phyloP scores from a whole-genome alignment of 148 eudicot species.

The Chenopodium quinoa region DNA sequence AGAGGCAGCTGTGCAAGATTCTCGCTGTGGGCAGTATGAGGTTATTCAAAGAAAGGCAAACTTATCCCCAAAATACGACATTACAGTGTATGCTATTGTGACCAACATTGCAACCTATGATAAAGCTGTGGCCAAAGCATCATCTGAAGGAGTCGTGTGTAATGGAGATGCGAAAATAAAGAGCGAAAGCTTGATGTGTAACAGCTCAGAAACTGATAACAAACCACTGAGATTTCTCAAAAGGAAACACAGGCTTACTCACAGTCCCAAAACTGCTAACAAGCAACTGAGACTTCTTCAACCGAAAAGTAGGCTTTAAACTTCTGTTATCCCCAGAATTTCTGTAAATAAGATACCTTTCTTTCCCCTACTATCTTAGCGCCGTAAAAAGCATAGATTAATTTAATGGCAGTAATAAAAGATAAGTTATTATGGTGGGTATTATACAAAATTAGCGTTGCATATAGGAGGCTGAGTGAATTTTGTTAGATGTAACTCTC shows the following conservation, averaged over 20 bases:
- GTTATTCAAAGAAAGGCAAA: slow-evolving; percentile 54
- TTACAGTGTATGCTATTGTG: slow-evolving; percentile 50
- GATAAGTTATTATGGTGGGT: not conserved
- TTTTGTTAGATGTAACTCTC: slow-evolving; percentile 45
- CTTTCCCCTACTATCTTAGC: not conserved
- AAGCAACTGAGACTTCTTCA: slow-evolving; percentile 42
- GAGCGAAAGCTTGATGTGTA: slow-evolving; percentile 21
- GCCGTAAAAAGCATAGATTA: not conserved
- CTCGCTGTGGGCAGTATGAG: slow-evolving; percentile 56
- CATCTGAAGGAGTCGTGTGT: slow-evolving; percentile 31
- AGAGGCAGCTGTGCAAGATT: slow-evolving; percentile 43
- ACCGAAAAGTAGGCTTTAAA: slow-evolving; percentile 32
- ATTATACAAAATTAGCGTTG: slow-evolving; percentile 1
- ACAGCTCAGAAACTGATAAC: slow-evolving; percentile 20
- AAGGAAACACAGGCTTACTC: slow-evolving; percentile 27
- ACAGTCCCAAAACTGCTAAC: slow-evolving; percentile 18
- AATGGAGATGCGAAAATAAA: slow-evolving; percentile 44
- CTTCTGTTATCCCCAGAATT: not conserved
- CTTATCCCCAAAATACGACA: slow-evolving; percentile 55
- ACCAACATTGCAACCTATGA: slow-evolving; percentile 57
- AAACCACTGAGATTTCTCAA: slow-evolving; percentile 43
- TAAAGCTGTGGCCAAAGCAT: slow-evolving; percentile 16
- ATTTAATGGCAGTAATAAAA: not conserved
- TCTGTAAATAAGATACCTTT: slow-evolving; percentile 31
- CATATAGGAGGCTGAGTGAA: slow-evolving; percentile 42